phyloP scores from a whole-genome alignment of 2,329 filamentous ascomycete species.

The Paramyrothecium sp. region DNA sequence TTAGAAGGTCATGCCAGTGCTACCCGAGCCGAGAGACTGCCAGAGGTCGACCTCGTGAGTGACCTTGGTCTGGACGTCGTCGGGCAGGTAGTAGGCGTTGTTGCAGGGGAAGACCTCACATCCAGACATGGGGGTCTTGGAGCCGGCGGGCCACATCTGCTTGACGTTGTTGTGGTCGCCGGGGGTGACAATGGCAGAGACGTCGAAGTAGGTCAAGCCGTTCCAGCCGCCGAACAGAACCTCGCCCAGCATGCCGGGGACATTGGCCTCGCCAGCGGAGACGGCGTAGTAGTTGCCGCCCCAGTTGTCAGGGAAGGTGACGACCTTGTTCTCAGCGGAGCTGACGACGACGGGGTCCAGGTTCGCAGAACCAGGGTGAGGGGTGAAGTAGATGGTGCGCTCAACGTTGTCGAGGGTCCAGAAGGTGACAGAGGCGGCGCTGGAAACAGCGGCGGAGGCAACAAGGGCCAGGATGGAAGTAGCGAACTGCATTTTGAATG shows the following conservation, averaged over 20 bases:
- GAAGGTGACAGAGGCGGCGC: constrained; percentile 55
- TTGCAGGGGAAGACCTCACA: constrained; percentile 51
- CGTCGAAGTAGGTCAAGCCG: constrained; percentile 54
- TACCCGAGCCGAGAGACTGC: constrained; percentile 45
- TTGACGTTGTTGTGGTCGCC: constrained; percentile 50
- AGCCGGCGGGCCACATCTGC: constrained; percentile 46
- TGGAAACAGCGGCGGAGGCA: constrained; percentile 39
- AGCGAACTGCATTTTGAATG: constrained; percentile 54
- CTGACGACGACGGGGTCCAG: constrained; percentile 38
- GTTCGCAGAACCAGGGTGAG: constrained; percentile 32
- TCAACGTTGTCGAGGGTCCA: constrained; percentile 52
- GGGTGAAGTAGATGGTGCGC: constrained; percentile 51
- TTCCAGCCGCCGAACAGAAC: constrained; percentile 47
- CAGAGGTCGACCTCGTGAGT: constrained; percentile 48
- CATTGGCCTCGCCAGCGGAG: constrained; percentile 38
- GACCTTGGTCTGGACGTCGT: constrained; percentile 56
- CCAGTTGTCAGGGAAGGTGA: constrained; percentile 43
- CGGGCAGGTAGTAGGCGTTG: constrained; percentile 51
- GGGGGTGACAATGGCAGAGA: constrained; percentile 56
- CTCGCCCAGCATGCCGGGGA: constrained; percentile 53
- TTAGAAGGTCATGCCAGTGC: constrained; percentile 18
- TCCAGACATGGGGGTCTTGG: constrained; percentile 42
- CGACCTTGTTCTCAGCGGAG: constrained; percentile 34
- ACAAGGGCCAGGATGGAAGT: constrained; percentile 41
- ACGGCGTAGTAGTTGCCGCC: constrained; percentile 52